phyloP scores from a whole-genome alignment of 345 rosid genomes.

The Hypericum androsaemum region DNA sequence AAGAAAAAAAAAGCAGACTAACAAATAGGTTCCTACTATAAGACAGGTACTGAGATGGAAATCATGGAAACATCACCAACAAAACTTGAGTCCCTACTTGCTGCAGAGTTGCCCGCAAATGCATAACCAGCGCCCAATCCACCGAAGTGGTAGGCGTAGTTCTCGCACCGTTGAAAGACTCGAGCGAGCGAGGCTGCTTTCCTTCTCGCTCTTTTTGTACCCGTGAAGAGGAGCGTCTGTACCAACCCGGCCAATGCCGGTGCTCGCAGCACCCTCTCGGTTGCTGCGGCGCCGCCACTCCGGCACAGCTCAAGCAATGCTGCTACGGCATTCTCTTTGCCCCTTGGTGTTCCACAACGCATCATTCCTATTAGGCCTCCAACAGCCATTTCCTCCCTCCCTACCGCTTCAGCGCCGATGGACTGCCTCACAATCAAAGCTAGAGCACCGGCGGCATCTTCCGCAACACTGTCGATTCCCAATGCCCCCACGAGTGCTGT shows the following conservation, averaged over 20 bases:
- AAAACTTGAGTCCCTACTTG: slow-evolving; percentile 36
- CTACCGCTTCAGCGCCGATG: slow-evolving; percentile 65
- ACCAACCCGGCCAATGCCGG: slow-evolving; percentile 76
- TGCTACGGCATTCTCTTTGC: slow-evolving; percentile 89
- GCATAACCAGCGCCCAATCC: slow-evolving; percentile 53
- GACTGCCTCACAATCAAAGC: slow-evolving; percentile 79
- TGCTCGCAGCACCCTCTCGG: slow-evolving; percentile 62
- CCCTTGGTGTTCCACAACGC: slow-evolving; percentile 91
- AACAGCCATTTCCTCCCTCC: slow-evolving; percentile 61
- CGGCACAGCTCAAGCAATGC: slow-evolving; percentile 87
- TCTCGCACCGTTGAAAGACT: slow-evolving; percentile 73
- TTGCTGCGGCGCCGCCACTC: slow-evolving; percentile 60
- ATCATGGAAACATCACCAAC: slow-evolving; percentile 56
- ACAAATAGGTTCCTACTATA: slow-evolving; percentile 24
- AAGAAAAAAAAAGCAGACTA: too few relatives aligned
- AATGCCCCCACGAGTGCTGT: slow-evolving; percentile 63
- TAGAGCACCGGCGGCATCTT: slow-evolving; percentile 88
- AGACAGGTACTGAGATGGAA: slow-evolving; percentile 61
- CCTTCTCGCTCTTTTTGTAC: slow-evolving; percentile 90
- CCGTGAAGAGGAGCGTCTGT: slow-evolving; percentile 66
- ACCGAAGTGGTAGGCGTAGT: slow-evolving; percentile 40
- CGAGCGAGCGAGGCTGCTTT: slow-evolving; percentile 92
- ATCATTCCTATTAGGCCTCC: slow-evolving; percentile 66
- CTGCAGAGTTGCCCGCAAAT: slow-evolving; percentile 45
- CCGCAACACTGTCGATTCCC: slow-evolving; percentile 63